Evolutionary conservation across 768 basidiomycete genomes (phyloP).

Genomic region (Termitomyces sp.): DNA sequence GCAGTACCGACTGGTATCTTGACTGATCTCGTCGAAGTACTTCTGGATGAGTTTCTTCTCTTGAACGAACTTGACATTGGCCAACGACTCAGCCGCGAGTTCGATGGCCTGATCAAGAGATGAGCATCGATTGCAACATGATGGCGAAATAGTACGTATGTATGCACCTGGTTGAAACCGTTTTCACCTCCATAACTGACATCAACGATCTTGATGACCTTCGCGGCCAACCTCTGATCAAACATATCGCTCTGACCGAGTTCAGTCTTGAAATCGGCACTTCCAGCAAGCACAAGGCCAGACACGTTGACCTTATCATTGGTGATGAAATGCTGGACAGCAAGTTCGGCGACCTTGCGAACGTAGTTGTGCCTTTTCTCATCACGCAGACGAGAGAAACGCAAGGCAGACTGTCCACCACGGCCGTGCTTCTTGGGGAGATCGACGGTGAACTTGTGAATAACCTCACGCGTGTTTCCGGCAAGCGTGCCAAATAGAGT

Average conservation of each 20-base stretch:
- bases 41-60: slow-evolving; percentile 97
- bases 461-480: slow-evolving; percentile 94
- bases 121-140: not conserved
- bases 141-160: not conserved
- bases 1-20: slow-evolving; percentile 94
- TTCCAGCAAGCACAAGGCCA: slow-evolving; percentile 92
- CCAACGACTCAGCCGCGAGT: slow-evolving; percentile 89
- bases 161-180: slow-evolving; percentile 89
- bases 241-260: slow-evolving; percentile 96
- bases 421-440: slow-evolving; percentile 99
- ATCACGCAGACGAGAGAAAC: slow-evolving; percentile 98
- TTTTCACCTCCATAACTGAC: slow-evolving; percentile 99
- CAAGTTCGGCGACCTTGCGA: slow-evolving; percentile 94
- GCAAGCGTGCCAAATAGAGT: slow-evolving; percentile 93
- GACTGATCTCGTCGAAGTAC: slow-evolving; percentile 99
- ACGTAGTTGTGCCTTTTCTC: slow-evolving; percentile 99
- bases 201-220: slow-evolving; percentile 97
- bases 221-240: slow-evolving; percentile 79
- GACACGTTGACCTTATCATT: slow-evolving; percentile 98
- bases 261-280: slow-evolving; percentile 98
- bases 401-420: slow-evolving; percentile 98
- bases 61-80: slow-evolving; percentile 99
- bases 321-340: slow-evolving; percentile 97
- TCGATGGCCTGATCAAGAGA: slow-evolving; percentile 76
- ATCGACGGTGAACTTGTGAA: slow-evolving; percentile 99